Conservation (phyloP, 139 green algal species). For the Micractinium conductrix region DNA sequence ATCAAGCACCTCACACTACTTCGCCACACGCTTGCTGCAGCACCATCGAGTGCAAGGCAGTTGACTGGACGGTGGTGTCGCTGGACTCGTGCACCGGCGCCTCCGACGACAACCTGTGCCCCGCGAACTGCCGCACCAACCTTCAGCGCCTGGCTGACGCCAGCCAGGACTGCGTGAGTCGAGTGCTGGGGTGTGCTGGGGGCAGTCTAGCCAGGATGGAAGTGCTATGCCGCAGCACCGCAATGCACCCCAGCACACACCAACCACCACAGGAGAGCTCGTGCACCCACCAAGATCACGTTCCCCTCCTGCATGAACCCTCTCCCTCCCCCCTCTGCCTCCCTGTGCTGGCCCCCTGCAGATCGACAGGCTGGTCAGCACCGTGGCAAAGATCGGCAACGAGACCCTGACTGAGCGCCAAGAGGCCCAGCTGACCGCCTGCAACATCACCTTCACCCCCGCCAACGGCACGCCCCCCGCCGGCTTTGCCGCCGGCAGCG, state of each 20-base stretch:
- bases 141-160: not conserved
- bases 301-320: not conserved
- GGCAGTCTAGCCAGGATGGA: not conserved
- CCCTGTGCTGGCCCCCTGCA: not conserved
- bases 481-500: not conserved
- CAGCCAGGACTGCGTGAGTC: not conserved
- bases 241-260: not conserved
- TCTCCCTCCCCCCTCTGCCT: not conserved
- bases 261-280: too few species aligned
- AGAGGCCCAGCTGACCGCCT: not conserved
- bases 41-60: not conserved
- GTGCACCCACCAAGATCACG: too few species aligned
- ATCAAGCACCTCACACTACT: not conserved
- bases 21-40: not conserved
- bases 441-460: not conserved
- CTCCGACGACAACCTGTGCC: not conserved
- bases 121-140: not conserved
- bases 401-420: not conserved
- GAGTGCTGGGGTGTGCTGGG: not conserved
- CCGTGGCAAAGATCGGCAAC: not conserved
- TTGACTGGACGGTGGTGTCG: not conserved
- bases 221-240: not conserved
- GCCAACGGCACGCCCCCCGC: not conserved
- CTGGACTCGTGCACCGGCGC: not conserved
- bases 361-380: not conserved